phyloP scores from a whole-genome alignment of 768 basidiomycete genomes.

The Exidia glandulosa region DNA sequence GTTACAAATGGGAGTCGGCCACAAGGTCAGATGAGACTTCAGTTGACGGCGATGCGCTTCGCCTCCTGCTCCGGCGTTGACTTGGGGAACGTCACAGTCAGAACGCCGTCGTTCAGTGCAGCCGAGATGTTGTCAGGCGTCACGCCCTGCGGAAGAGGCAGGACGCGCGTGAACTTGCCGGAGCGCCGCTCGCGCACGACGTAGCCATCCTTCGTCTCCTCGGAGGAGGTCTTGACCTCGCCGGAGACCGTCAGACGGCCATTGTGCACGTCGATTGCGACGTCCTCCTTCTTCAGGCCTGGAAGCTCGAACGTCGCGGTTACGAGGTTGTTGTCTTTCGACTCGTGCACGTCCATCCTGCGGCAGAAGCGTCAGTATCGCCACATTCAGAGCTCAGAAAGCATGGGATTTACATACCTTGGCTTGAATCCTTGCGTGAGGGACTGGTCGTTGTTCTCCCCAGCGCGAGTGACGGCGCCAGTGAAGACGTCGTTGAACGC shows the following conservation, averaged over 20 bases:
- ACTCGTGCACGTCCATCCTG: slow-evolving; percentile 37
- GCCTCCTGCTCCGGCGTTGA: slow-evolving; percentile 17
- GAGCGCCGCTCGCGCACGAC: slow-evolving; percentile 35
- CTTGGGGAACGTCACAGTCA: slow-evolving; percentile 45
- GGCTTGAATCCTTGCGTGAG: slow-evolving; percentile 10
- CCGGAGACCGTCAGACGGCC: slow-evolving; percentile 38
- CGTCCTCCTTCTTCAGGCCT: slow-evolving; percentile 37
- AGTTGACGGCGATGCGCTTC: not conserved
- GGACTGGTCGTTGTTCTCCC: not conserved
- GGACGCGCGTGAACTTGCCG: slow-evolving; percentile 37
- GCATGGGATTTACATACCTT: slow-evolving; percentile 10
- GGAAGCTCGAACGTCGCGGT: slow-evolving; percentile 47
- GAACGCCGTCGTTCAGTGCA: slow-evolving; percentile 39
- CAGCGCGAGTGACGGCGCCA: slow-evolving; percentile 6
- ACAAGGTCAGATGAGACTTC: no score
- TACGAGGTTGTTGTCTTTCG: slow-evolving; percentile 28
- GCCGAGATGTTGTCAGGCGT: slow-evolving; percentile 32
- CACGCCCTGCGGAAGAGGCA: slow-evolving; percentile 37
- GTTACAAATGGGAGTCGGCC: no score
- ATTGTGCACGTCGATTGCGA: slow-evolving; percentile 37
- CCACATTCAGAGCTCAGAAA: no score
- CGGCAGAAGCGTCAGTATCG: not conserved
- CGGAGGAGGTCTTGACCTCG: slow-evolving; percentile 21
- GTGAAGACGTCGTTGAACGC: slow-evolving; percentile 32
- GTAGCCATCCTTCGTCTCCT: slow-evolving; percentile 25